A percentile compares a stretch with the other conserved stretches of the same genome.
Evolutionary conservation across 176 grass and related monocot genomes (phyloP).

Genomic region (Rhynchospora tenuis): DNA sequence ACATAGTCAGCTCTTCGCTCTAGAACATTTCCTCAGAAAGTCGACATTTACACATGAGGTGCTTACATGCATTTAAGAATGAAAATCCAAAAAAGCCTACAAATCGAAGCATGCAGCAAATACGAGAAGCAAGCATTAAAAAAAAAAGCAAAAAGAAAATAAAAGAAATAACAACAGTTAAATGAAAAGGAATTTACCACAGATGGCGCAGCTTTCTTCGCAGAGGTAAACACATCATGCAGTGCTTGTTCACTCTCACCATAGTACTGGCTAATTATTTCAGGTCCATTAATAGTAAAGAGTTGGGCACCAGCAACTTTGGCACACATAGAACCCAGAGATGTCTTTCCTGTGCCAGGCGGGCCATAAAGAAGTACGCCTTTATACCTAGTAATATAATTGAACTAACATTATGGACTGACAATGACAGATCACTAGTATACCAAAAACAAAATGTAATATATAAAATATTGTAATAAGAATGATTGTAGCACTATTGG

Average conservation of each 20-base stretch:
- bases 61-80: background rate
- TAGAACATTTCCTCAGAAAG: too few relatives aligned
- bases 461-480: background rate
- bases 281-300: conserved; percentile 80
- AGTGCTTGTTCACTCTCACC: conserved; percentile 84
- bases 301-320: conserved; percentile 47
- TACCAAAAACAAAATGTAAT: background rate
- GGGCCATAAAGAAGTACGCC: conserved; percentile 86
- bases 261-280: conserved; percentile 81
- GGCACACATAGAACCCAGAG: conserved; percentile 69
- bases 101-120: background rate
- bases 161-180: background rate
- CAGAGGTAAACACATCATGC: conserved; percentile 62
- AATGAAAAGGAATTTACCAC: conserved; percentile 51
- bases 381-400: conserved; percentile 58
- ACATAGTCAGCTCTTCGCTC: background rate
- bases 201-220: conserved; percentile 62
- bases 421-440: background rate
- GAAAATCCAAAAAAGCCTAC: background rate
- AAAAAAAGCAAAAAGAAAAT: background rate
- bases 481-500: background rate
- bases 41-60: background rate
- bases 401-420: conserved; percentile 1
- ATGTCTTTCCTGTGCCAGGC: conserved; percentile 96
- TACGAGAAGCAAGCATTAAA: background rate